These are phyloP conservation scores for Eucommia ulmoides DNA, from an alignment of 257 asterid species.

Conservation along the genomic window DNA sequence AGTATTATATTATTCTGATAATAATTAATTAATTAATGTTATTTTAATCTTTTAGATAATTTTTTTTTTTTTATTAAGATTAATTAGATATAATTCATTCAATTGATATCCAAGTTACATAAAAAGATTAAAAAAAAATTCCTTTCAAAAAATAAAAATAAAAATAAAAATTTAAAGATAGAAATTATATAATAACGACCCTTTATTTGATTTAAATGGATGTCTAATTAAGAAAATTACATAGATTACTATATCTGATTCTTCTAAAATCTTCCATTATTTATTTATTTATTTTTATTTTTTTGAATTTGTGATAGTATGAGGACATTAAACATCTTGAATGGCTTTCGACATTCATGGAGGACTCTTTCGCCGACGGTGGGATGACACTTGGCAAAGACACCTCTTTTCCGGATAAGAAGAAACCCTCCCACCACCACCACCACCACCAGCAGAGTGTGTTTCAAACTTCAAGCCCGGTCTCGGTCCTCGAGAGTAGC, in stretches of 20 bases:
- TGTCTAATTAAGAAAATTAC: neutral
- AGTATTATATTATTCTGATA: no score
- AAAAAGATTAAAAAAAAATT: no score
- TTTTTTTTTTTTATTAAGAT: no score
- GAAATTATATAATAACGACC: neutral
- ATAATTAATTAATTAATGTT: no score
- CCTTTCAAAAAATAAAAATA: no score
- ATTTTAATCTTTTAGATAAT: no score
- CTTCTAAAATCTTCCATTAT: neutral
- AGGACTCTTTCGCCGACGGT: slow-evolving; percentile 57
- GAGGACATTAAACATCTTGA: slow-evolving; percentile 57
- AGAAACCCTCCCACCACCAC: slow-evolving; percentile 21
- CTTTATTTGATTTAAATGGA: neutral
- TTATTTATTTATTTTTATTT: slow-evolving; percentile 1
- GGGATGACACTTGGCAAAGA: slow-evolving; percentile 55
- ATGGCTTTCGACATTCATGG: slow-evolving; percentile 72
- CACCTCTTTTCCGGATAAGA: slow-evolving; percentile 15
- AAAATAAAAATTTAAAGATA: no score
- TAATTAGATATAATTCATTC: no score
- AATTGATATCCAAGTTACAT: no score
- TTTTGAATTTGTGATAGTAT: slow-evolving; percentile 28
- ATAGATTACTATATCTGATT: neutral
- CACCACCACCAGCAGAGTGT: no score
- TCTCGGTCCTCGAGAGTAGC: slow-evolving; percentile 75
- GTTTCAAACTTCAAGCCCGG: slow-evolving; percentile 60